Percentiles rank a stretch among this genome's conserved stretches.
phyloP scores from a whole-genome alignment of 345 rosid genomes.

The Barbarea vulgaris region DNA sequence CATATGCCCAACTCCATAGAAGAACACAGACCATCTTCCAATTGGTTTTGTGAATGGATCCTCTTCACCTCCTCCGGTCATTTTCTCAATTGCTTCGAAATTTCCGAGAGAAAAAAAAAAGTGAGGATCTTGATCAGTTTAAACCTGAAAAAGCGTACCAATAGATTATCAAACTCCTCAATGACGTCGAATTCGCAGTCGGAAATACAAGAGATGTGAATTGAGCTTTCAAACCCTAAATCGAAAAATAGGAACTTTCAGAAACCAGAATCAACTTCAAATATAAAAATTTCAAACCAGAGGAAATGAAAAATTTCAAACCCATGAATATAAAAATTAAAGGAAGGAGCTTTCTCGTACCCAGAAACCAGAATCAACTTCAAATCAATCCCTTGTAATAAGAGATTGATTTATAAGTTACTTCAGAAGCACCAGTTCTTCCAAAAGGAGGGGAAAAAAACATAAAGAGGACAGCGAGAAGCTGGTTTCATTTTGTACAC shows the following conservation, averaged over 20 bases:
- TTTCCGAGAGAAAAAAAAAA: not conserved
- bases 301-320: not conserved
- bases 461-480: not conserved
- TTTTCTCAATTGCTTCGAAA: constrained; percentile 3
- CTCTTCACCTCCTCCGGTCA: constrained; percentile 44
- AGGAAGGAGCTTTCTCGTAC: constrained; percentile 19
- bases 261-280: too few relatives aligned
- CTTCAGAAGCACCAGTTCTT: not conserved
- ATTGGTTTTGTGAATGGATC: constrained; percentile 56
- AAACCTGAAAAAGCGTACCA: not conserved
- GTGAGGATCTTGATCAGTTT: not conserved
- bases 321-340: not conserved
- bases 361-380: constrained; percentile 16
- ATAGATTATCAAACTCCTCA: not conserved
- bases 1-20: constrained; percentile 92
- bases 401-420: constrained; percentile 4
- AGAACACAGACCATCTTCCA: constrained; percentile 74
- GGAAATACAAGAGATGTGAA: not conserved
- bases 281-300: too few relatives aligned
- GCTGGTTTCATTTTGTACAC: not conserved
- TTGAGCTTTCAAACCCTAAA: not conserved
- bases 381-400: constrained; percentile 14
- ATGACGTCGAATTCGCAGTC: not conserved
- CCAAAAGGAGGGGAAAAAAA: not conserved
- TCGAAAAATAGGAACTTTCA: constrained; percentile 11